Conservation (phyloP, 257 asterid genomes). For the Buddleja alternifolia region DNA sequence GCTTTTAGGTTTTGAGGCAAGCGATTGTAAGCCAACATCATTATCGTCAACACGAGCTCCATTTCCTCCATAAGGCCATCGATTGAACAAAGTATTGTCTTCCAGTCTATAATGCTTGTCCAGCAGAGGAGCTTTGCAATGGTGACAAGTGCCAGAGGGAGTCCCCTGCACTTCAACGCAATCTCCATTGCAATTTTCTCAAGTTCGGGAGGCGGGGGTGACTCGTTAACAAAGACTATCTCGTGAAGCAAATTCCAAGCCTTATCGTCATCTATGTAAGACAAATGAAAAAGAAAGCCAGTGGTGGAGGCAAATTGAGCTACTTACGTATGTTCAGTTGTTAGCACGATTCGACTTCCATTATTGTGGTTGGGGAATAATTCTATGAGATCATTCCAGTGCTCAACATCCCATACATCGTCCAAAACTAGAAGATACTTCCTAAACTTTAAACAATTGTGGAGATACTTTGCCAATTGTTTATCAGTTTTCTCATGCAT, state of each 20-base stretch:
- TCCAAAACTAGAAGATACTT: conserved; percentile 25
- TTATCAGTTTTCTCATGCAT: neutral
- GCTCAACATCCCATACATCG: conserved; percentile 20
- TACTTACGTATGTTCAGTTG: neutral
- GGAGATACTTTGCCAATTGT: neutral
- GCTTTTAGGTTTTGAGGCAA: conserved; percentile 29
- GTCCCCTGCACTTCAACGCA: conserved; percentile 25
- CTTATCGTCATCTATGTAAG: neutral
- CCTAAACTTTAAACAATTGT: neutral
- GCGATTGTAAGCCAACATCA: neutral
- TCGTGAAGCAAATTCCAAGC: neutral
- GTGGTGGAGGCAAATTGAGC: neutral
- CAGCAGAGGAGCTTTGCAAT: no score
- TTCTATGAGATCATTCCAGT: neutral
- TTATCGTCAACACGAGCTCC: neutral
- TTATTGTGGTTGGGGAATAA: neutral
- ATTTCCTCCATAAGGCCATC: no score
- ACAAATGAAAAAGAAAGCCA: neutral
- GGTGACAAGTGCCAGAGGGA: conserved; percentile 22
- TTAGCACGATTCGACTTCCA: conserved; percentile 3
- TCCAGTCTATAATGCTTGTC: no score
- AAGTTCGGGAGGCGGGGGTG: neutral
- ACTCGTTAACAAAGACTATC: neutral
- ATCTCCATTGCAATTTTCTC: conserved; percentile 3
- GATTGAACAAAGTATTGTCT: no score